Percentiles rank a stretch among this genome's conserved stretches.
These are phyloP conservation scores for Nakazawaea anatomiae DNA, from an alignment of 805 yeast genomes.

Conservation along the genomic window DNA sequence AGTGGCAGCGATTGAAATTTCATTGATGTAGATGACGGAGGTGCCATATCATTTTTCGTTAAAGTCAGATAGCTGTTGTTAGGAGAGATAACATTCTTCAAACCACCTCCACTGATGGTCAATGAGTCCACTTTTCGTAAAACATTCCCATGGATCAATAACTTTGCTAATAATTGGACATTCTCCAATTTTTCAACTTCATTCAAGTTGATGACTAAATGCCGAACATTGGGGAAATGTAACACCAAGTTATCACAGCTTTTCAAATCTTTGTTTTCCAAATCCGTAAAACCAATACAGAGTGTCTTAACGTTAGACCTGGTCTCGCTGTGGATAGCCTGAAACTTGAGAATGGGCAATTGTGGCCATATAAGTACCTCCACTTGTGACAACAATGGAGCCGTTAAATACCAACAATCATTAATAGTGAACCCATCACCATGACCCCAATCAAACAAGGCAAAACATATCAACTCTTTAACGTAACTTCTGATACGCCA, in stretches of 20 bases:
- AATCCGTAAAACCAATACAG: conserved; percentile 1
- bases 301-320: conserved; percentile 6
- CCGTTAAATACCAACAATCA: conserved; percentile 11
- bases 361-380: conserved; percentile 10
- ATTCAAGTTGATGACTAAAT: conserved; percentile 9
- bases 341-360: conserved; percentile 10
- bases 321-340: background rate
- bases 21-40: too few relatives aligned
- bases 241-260: conserved; percentile 8
- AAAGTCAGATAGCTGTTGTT: background rate
- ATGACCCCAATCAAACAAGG: conserved; percentile 3
- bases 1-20: too few relatives aligned
- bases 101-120: conserved; percentile 2
- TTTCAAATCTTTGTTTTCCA: background rate
- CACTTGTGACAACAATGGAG: conserved; percentile 3
- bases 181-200: background rate
- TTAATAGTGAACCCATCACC: conserved; percentile 4
- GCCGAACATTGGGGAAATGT: conserved; percentile 8
- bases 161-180: background rate
- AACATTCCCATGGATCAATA: conserved; percentile 6
- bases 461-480: conserved; percentile 11
- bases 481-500: conserved; percentile 2
- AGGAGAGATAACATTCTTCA: background rate
- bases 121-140: conserved; percentile 2
- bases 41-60: background rate